Evolutionary conservation across 345 rosid species (phyloP).

Genomic region (Ricinus communis): DNA sequence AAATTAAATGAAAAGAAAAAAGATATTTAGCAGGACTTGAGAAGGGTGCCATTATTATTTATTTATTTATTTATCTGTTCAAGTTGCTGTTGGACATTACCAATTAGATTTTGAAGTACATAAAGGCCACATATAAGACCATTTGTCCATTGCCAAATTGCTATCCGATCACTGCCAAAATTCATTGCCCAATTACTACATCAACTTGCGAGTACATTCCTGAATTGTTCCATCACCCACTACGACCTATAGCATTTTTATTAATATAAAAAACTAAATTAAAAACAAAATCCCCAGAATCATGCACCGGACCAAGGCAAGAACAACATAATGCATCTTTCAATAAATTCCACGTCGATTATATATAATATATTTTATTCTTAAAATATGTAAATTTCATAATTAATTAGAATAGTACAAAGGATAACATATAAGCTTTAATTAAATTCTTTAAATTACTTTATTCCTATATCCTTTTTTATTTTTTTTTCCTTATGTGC

Average conservation of each 20-base stretch:
- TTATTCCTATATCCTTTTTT: slow-evolving; percentile 1
- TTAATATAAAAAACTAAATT: background rate
- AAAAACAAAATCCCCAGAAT: background rate
- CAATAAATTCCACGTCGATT: background rate
- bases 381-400: no score
- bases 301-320: slow-evolving; percentile 5
- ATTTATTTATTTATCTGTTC: no score
- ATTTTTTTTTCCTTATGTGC: background rate
- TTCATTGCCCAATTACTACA: background rate
- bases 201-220: background rate
- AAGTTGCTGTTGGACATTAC: no score
- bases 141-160: no score
- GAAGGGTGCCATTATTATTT: no score
- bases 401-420: no score
- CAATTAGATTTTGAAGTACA: no score
- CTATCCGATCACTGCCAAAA: background rate
- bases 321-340: background rate
- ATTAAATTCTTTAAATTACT: background rate
- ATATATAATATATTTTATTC: no score
- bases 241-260: background rate
- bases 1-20: no score
- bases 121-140: no score
- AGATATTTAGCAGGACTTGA: no score
- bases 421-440: no score
- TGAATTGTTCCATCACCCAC: background rate